Base-by-base conservation (phyloP, 257 asterid species). In the Petrea volubilis region DNA sequence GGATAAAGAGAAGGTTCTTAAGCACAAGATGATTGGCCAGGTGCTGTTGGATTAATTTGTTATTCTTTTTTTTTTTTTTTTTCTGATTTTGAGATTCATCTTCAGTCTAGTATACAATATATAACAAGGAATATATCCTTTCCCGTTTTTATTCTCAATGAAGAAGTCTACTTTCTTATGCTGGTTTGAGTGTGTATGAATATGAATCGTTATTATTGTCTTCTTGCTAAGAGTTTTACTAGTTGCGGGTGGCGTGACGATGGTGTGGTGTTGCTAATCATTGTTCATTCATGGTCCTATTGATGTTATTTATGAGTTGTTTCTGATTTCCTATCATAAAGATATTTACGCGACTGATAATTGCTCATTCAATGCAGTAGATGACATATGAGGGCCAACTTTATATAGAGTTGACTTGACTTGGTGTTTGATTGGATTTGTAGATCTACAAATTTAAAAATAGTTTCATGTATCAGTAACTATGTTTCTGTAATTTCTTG, bases 11-110 rank as follows among this genome's bases (percentile, higher is more conserved):
- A 93, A 91, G 85, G 81, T 93, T 68, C 90, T 93, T 69, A 89
- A 85, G 76, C 97, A 91, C 80, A 91, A 89, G 89, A 93, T 93
- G 98, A 85, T 89, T 62, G 87, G 81, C 18, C 98, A 93, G 98
- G 97, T 92, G 67, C 40, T 53, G 70, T 68, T 23, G 11, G 14
- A 36, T 68, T 12, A 3, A 14, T 28, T 40, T 50, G 17, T n/a
- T 12, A 33, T 43, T 46, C 55, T 59, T 31, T 17, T 18, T 13
- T 47, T 17, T 43, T 7, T 40, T 12, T 33, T 33, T 46, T 24
- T 58, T n/a, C 5, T 23, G 59, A 25, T 49, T 49, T 68, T 36
- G 60, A 33, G 7, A 12, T 38, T 38, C 38, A 3, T 5, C 6
- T 38, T 38, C 10, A 38, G 11, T 38, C n/a, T n/a, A n/a, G n/a